Evolutionary conservation across 208 protist species (phyloP), one percentile per base, ranked within the genome.

Genomic region (Leishmania major): DNA sequence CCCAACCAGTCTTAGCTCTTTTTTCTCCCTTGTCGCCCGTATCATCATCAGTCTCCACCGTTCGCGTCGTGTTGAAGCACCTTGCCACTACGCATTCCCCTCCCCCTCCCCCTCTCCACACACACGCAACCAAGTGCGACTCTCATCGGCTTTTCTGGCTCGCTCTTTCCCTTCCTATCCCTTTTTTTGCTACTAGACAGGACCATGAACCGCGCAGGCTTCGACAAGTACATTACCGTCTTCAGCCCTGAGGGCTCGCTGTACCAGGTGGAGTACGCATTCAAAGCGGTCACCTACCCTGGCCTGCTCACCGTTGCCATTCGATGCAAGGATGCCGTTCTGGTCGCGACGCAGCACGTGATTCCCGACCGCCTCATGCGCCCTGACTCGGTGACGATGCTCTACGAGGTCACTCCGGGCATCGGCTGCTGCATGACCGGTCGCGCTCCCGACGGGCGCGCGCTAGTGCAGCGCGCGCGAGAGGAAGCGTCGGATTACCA

Each of bases 231-330:
- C 87, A 99, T 99, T 78, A 99, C 99, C 25, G 98, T 99, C 71
- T 99, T 99, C 85, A 99, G 98, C 76, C 99, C 99, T 25, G 98
- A 99, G 82, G 99, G 99, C 37, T 95, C 97, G 35, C 92, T 99
- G 8, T 99, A 99, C 89, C 99, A 99, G 94, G 99, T 99, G 35
- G 98, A 99, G 87, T 99, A 99, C 91, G 98, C 99, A 37, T 99
- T 99, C 91, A 99, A 99, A 89, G 99, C 99, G 11, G 98, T 99
- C 43, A 99, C 98, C 57, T 96, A 98, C 77, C 93, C 92, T 19
- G 98, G 97, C n/a, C 81, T 99, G 17, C 99, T 99, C 19, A 98
- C 98, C 0, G 85, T 99, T 31, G 99, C 96, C 59, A 96, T 99
- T 31, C 86, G 98, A 45, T 98, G 98, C 81, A 98, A 98, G 75